A percentile compares a stretch with the other conserved stretches of the same genome.
phyloP scores from a whole-genome alignment of 2,329 filamentous ascomycete species.

The Colletotrichum orchidophilum region DNA sequence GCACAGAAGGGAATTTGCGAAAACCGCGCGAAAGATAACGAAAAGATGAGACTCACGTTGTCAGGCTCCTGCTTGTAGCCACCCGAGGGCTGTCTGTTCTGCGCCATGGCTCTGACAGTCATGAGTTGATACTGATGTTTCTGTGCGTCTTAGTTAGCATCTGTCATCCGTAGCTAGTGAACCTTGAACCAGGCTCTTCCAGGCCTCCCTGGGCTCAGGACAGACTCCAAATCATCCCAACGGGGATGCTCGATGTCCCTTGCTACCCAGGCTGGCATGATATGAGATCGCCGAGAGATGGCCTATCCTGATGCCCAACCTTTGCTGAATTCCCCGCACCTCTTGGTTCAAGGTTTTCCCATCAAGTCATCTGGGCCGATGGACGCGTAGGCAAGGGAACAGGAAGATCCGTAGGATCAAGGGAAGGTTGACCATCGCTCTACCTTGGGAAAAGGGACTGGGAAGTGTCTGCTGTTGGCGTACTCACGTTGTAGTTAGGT shows the following conservation, averaged over 20 bases:
- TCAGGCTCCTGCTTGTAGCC: conserved; percentile 43
- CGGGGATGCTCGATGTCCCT: conserved; percentile 31
- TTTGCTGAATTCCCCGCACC: conserved; percentile 18
- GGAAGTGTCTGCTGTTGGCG: not conserved
- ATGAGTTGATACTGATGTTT: conserved; percentile 32
- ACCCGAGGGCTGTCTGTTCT: conserved; percentile 36
- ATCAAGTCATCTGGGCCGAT: conserved; percentile 2
- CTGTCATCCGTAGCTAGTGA: conserved; percentile 33
- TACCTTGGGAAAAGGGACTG: not conserved
- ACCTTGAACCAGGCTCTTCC: conserved; percentile 32
- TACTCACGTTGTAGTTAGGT: conserved; percentile 8
- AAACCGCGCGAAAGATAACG: conserved; percentile 5
- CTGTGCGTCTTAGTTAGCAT: conserved; percentile 34
- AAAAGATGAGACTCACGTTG: conserved; percentile 40
- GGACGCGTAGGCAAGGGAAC: conserved; percentile 2
- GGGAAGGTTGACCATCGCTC: not conserved
- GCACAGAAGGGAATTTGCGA: not conserved
- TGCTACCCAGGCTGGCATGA: conserved; percentile 13
- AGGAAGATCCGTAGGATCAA: not conserved
- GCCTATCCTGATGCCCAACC: conserved; percentile 19
- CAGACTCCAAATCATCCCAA: conserved; percentile 19
- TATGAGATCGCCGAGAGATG: conserved; percentile 7
- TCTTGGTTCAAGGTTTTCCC: conserved; percentile 20
- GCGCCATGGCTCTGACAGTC: conserved; percentile 36
- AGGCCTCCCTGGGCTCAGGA: not conserved